These are phyloP conservation scores for Ceratocystis diversiconidia DNA, from an alignment of 2,329 filamentous ascomycete genomes.

Conservation along the genomic window DNA sequence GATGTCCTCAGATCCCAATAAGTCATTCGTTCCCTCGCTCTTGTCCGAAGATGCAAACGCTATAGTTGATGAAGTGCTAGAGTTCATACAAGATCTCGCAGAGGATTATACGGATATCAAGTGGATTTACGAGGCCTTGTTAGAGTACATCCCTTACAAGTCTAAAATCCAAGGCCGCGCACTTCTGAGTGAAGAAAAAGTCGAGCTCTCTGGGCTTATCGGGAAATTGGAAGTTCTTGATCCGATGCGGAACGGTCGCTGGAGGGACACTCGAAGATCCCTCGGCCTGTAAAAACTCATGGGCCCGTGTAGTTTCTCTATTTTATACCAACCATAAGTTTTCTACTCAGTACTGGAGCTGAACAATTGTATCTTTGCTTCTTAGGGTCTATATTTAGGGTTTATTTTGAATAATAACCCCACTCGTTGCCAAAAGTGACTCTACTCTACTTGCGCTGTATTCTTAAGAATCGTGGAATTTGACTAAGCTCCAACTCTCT, in stretches of 20 bases:
- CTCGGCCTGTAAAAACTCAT: constrained; percentile 20
- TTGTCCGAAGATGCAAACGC: constrained; percentile 43
- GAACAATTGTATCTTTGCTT: neutral
- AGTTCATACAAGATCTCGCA: constrained; percentile 53
- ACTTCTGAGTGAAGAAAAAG: constrained; percentile 28
- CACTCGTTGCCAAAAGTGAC: constrained; percentile 3
- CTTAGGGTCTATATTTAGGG: neutral
- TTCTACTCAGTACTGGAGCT: neutral
- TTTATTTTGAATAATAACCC: neutral
- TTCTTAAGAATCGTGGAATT: neutral
- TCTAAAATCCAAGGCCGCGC: constrained; percentile 36
- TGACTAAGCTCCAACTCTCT: neutral
- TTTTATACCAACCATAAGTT: neutral
- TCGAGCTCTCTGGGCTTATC: constrained; percentile 44
- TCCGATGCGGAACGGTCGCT: constrained; percentile 58
- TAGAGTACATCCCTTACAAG: constrained; percentile 56
- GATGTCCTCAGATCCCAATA: constrained; percentile 33
- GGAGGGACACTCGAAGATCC: constrained; percentile 51
- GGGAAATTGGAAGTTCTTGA: constrained; percentile 54
- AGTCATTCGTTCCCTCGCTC: constrained; percentile 52
- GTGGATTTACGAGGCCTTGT: constrained; percentile 77
- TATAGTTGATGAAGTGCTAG: constrained; percentile 57
- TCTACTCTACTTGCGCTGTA: neutral
- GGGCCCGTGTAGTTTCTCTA: neutral
- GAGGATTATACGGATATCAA: constrained; percentile 49